Base-by-base conservation (phyloP, 257 asterid species). In the Apocynum venetum region DNA sequence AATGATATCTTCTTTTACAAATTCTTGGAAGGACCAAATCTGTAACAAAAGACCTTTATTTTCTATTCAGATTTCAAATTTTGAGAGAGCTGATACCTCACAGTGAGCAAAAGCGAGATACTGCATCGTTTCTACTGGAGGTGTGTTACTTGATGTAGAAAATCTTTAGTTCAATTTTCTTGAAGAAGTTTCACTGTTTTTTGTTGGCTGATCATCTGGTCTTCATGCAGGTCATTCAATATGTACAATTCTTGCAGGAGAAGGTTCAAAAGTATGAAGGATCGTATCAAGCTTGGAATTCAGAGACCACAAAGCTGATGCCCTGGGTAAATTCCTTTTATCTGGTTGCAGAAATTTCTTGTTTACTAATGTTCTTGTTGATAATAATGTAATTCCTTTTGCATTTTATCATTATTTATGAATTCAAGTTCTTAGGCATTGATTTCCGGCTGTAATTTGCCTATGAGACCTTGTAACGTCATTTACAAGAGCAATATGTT, bases 91-190 rank as follows among this genome's bases (percentile, higher is more conserved):
- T 94, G 86, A 91, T 94, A 81, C 98, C 98, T 17, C 73, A 91
- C 74, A 83, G 93, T 35, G 97, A 94, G 81, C 97, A 92, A 81
- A 94, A 92, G 88, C 84, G 98, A 80, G 97, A 94, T 81, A 94
- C 97, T 15, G 97, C 98, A 7, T 94, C 98, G 6, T 92, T 94
- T n/a, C 84, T 94, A 75, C 81, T 86, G 73, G 98, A 94, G 98
- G 98, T 91, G 76, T 64, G 47, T 65, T n/a, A 46, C 63, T 77
- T 71, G 63, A 31, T 51, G 15, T 71, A 40, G 57, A 70, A 71
- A 10, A 57, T 51, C 8, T 71, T 66, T 17, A 40, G 15, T n/a
- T 51, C 40, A 38, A 9, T 65, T 63, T 20, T 47, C 47, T 65
- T 76, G 31, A 40, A 65, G 71, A 65, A 65, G 71, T 68, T 43